These are phyloP conservation scores for Boletus bicolor DNA, from an alignment of 768 basidiomycete genomes.

Conservation along the genomic window DNA sequence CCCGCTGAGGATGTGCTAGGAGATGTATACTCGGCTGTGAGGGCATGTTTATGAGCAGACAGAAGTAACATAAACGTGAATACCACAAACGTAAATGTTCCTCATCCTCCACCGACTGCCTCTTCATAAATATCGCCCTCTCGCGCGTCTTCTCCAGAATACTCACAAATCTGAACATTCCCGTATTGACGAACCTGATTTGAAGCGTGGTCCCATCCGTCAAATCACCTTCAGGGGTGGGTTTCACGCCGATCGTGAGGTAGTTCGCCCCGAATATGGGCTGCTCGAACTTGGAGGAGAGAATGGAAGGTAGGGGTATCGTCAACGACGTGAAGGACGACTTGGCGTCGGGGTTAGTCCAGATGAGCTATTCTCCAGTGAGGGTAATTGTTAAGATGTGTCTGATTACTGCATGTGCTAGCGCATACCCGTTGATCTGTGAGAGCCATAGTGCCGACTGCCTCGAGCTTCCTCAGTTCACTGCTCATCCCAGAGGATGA, in stretches of 20 bases:
- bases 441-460: slow-evolving; percentile 55
- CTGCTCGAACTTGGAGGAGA: slow-evolving; percentile 72
- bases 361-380: slow-evolving; percentile 54
- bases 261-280: slow-evolving; percentile 71
- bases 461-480: slow-evolving; percentile 55
- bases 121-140: slow-evolving; percentile 69
- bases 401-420: not conserved
- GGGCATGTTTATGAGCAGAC: not conserved
- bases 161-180: slow-evolving; percentile 72
- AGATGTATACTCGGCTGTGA: slow-evolving; percentile 30
- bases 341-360: slow-evolving; percentile 39
- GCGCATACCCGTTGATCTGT: slow-evolving; percentile 69
- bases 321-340: slow-evolving; percentile 42
- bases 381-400: slow-evolving; percentile 3
- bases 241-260: slow-evolving; percentile 61
- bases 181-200: slow-evolving; percentile 62
- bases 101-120: slow-evolving; percentile 42
- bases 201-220: slow-evolving; percentile 62
- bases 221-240: slow-evolving; percentile 65
- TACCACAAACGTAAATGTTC: slow-evolving; percentile 29
- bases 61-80: not conserved
- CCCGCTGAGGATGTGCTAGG: slow-evolving; percentile 17
- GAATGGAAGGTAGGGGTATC: slow-evolving; percentile 59
- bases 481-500: slow-evolving; percentile 49
- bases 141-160: slow-evolving; percentile 76